Conservation (phyloP, 2,329 filamentous ascomycete species). For the Cordyceps cateniannulata region DNA sequence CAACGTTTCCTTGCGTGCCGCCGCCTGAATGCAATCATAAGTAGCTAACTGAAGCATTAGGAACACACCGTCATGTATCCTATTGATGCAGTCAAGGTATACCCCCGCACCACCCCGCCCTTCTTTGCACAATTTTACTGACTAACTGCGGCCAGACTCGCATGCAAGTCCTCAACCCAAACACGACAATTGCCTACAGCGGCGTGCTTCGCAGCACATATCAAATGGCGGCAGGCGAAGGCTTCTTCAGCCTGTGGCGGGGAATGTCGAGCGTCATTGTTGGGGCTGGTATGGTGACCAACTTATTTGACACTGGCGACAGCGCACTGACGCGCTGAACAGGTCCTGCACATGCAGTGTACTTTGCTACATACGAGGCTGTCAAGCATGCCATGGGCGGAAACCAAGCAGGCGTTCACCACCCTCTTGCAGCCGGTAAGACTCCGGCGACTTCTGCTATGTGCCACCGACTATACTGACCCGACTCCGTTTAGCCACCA, state of each 20-base stretch:
- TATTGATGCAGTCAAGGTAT: constrained; percentile 93
- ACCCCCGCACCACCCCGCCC: constrained; percentile 8
- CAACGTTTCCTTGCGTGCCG: neutral
- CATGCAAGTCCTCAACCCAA: constrained; percentile 93
- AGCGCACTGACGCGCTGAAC: constrained; percentile 18
- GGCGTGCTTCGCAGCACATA: constrained; percentile 89
- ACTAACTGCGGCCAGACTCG: constrained; percentile 62
- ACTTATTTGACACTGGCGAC: neutral
- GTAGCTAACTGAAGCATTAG: constrained; percentile 38
- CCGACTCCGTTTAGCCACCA: constrained; percentile 59
- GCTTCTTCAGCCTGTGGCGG: constrained; percentile 86
- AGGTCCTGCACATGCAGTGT: constrained; percentile 96
- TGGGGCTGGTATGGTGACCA: constrained; percentile 68
- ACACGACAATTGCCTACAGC: constrained; percentile 72
- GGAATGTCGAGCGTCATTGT: constrained; percentile 95
- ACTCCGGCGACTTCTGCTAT: neutral
- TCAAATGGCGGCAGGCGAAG: constrained; percentile 85
- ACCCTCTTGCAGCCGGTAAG: constrained; percentile 84
- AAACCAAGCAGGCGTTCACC: constrained; percentile 79
- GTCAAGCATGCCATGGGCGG: constrained; percentile 96
- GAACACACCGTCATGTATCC: constrained; percentile 99
- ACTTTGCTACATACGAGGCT: constrained; percentile 96
- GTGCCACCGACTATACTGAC: neutral
- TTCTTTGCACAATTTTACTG: constrained; percentile 11
- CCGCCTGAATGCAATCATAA: neutral